A percentile compares a stretch with the other conserved stretches of the same genome.
Conservation (phyloP, 257 asterid genomes). For the Sherardia arvensis region DNA sequence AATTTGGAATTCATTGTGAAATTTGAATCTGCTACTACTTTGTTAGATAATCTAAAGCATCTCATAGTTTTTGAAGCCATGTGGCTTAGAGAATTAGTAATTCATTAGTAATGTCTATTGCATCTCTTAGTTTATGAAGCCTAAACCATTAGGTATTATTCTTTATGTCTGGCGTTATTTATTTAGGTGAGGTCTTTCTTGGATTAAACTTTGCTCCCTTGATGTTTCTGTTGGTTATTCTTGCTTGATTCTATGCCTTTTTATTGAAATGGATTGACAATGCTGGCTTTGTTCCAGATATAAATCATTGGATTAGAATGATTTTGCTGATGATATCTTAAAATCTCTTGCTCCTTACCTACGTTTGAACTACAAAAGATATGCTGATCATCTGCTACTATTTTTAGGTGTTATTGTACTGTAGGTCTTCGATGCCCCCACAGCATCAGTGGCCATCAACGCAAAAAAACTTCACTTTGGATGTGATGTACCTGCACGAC, state of each 20-base stretch:
- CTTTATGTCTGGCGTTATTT: background rate
- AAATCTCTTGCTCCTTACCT: background rate
- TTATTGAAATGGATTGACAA: background rate
- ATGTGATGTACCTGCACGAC: conserved; percentile 86
- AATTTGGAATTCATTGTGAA: background rate
- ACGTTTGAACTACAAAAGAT: background rate
- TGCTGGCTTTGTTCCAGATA: background rate
- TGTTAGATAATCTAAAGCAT: no score
- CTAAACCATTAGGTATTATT: no score
- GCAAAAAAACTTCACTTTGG: conserved; percentile 75
- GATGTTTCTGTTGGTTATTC: background rate
- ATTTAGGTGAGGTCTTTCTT: background rate
- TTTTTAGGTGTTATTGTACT: conserved; percentile 66
- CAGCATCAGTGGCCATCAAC: conserved; percentile 51
- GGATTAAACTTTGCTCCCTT: background rate
- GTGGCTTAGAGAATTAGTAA: no score
- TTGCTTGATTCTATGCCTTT: background rate
- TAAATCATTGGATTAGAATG: background rate
- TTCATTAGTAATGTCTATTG: no score
- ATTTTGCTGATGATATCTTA: background rate
- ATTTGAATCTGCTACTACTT: no score
- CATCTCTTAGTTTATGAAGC: no score
- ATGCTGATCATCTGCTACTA: conserved; percentile 5
- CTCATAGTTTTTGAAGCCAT: no score
- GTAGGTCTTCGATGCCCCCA: conserved; percentile 74